Evolutionary conservation across 2,329 filamentous ascomycete genomes (phyloP), one percentile per base, ranked within the genome.

Genomic region (Diaporthe capsici): DNA sequence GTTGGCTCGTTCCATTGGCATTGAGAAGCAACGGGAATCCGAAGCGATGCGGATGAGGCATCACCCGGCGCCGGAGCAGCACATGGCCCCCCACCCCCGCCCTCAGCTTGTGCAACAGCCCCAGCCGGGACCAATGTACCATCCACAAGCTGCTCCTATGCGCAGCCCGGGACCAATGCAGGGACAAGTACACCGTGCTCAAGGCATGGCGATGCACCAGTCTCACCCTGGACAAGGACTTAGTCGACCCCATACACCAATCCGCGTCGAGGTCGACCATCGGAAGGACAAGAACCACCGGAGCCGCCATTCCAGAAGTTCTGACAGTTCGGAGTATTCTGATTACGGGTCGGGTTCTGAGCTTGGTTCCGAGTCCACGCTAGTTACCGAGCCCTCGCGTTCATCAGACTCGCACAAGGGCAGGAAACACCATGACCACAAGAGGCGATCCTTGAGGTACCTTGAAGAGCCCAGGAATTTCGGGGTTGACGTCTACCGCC

Each of bases 281-380:
- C 63, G 55, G 6, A 58, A 58, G 42, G 73, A 63, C 22, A 58
- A 61, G n/a, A 57, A 57, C 37, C 67, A 72, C 37, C 47, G 42
- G 7, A 61, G n/a, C 13, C 47, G 73, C 28, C 65, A 71, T 34
- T 75, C 73, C 15, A 53, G 42, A 53, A 60, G 73, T 13, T 75
- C 67, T 53, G 67, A 49, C 28, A 63, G 65, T 49, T 75, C 73
- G 7, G 42, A 72, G 6, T 72, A 55, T n/a, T 75, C 73, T 28
- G 73, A 72, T 22, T 25, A 12, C 31, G 44, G 25, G 8, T 75
- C 73, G 20, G 20, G 31, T 13, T 75, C 73, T n/a, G 73, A 72
- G 13, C 2, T 34, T 13, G 58, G 25, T 17, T 65, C 71, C 15
- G 58, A 37, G 20, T 60, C 63, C 12, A 75, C 73, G 4, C 17